Evolutionary conservation across 2,329 filamentous ascomycete species (phyloP), one percentile per base, ranked within the genome.

Genomic region (Paraphaeosphaeria sporulosa): DNA sequence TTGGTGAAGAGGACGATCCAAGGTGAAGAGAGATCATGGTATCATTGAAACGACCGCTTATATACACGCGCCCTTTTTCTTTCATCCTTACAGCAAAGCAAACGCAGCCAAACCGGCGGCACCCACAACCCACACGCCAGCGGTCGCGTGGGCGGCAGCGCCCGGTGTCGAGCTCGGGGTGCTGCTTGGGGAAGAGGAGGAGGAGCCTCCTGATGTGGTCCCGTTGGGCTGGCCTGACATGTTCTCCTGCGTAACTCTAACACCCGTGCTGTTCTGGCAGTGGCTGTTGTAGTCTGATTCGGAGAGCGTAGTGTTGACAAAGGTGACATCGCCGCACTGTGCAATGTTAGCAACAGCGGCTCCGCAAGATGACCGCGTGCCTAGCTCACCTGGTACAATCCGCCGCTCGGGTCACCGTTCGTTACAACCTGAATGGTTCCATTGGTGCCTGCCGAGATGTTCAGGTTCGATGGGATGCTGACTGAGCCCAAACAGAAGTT

Each of bases 311-410:
- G 80, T 79, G 54, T 80, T 79, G 34, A 83, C 84, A 79, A 94
- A 89, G 27, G 86, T 88, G 65, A 93, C 86, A 69, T 94, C 90
- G 71, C 90, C 89, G 76, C 91, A 94, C 87, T 90, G 61, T 8
- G 42, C 15, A 15, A 10, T 10, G 32, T 69, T 50, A 67, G 60
- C 36, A 25, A 40, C 17, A 50, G 44, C 32, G 19, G 27, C n/a
- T 44, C 30, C 17, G 32, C 8, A 19, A 25, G 15, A 17, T 4
- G 30, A 19, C 25, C 44, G 17, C 30, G 5, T 12, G 34, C 19
- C 44, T n/a, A 23, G 69, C 80, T 60, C 71, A 84, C 82, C 70
- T 84, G 90, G 78, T 92, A 93, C 34, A 93, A 79, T 17, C 89
- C 87, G 42, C 82, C 83, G 21, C 82, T 84, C 4, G 79, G 80